Base-by-base conservation (phyloP, 2,329 filamentous ascomycete species). In the Eurotiales sp. region DNA sequence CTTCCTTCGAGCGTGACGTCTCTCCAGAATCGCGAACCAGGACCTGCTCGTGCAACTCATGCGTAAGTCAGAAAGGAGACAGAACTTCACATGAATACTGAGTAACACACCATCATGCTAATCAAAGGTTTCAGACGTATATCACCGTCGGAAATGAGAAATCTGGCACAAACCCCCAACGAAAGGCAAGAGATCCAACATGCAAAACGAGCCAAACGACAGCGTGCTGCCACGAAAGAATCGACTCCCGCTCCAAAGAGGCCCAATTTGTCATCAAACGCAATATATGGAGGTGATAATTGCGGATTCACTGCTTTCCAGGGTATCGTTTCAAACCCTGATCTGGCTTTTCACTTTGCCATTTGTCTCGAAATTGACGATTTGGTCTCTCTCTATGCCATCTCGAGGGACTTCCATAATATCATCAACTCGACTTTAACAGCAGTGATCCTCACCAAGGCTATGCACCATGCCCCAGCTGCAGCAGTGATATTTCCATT, bases 301-400 rank as follows among this genome's bases (percentile, higher is more conserved):
- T 29, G 36, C 17, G 32, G 12, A 12, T 56, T 53, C 51, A 56
- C 50, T 41, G 34, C 50, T 22, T 51, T 55, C 32, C 34, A 52
- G 25, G 45, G 51, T n/a, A 39, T 65, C 30, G 15, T 57, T 6
- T 23, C 46, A 7, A 46, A 59, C 22, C 50, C 77, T 4, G 79
- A 83, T 48, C 67, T 88, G 3, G 67, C 77, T 40, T 70, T 84
- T 42, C 70, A 78, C 44, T 60, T 88, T 7, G 77, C 78, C 52
- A 74, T 76, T 56, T 72, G 79, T 52, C 74, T 89, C 17, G 64
- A 67, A 7, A 68, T 81, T 0, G 61, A 70, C 12, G 82, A 85
- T 48, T 72, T 90, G 6, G 64, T 90, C 53, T 77, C 72, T 40
- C 74, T 90, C 29, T 89, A 87, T 72, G 73, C 78, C 57, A 79